Base-by-base conservation (phyloP, 1,284 basidiomycete species). In the Puccinia triticina region DNA sequence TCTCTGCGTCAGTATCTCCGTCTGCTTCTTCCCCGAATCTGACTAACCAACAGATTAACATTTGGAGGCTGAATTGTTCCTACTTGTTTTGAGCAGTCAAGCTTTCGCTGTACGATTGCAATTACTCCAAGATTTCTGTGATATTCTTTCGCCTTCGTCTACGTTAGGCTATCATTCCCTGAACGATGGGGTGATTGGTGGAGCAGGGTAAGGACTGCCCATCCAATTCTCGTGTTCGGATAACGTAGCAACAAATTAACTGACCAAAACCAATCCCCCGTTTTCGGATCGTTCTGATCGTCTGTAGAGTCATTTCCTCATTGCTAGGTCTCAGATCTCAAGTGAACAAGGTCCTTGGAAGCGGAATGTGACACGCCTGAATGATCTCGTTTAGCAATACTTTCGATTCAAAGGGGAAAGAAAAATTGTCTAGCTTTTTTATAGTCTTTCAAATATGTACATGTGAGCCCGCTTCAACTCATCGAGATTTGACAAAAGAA, bases 101-200 rank as follows among this genome's bases (percentile, higher is more conserved):
- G 91, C 91, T 81, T 83, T 88, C 43, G 90, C 90, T 10, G 90
- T 91, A 40, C 91, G 92, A 32, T 90, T 91, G 85, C 94, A 96
- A 87, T 91, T 96, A 86, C 88, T 92, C 74, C 91, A 94, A 84
- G 94, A 96, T 87, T 86, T 91, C 29, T 89, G 95, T 83, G 94
- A 96, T 86, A 88, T 95, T 84, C 94, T 93, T 91, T 91, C 96
- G 86, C 97, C 96, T 16, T 93, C 95, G 16, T 92, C 93, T 66
- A 92, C 91, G 83, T 90, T 95, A 67, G 94, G 92, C 69, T 89
- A 94, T 83, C 90, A 93, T 84, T 90, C 91, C 85, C 86, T 97
- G 84, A 95, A 93, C 87, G 96, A 99, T 83, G 96, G 96, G 66
- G 86, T 91, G 26, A 88, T 96, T 50, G 95, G 95, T 83, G 88